A percentile compares a stretch with the other conserved stretches of the same genome.
Evolutionary conservation across 768 basidiomycete genomes (phyloP).

Genomic region (Calocybe gangraenosa): DNA sequence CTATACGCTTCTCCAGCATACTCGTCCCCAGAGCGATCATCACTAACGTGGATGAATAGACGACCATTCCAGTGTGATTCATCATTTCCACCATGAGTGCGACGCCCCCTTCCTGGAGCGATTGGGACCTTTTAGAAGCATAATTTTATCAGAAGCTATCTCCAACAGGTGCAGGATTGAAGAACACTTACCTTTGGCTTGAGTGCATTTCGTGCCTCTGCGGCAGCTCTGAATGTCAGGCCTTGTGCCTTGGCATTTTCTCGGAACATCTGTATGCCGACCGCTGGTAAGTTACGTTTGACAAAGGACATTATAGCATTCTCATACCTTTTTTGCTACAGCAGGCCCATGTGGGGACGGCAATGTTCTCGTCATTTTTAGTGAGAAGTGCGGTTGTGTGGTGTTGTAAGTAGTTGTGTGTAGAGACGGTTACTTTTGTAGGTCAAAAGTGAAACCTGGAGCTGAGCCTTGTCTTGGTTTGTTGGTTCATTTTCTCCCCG

Average conservation of each 20-base stretch:
- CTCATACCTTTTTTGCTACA: slow-evolving; percentile 7
- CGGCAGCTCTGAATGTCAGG: slow-evolving; percentile 7
- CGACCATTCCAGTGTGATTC: slow-evolving; percentile 9
- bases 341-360: slow-evolving; percentile 3
- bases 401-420: too few relatives aligned
- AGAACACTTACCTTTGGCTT: slow-evolving; percentile 7
- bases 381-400: neutral
- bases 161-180: too few relatives aligned
- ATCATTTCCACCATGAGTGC: slow-evolving; percentile 3
- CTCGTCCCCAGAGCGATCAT: too few relatives aligned
- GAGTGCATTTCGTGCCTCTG: slow-evolving; percentile 2
- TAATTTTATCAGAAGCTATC: neutral
- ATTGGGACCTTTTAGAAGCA: neutral
- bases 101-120: slow-evolving; percentile 8
- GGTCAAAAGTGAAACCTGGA: too few relatives aligned
- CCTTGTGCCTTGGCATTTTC: slow-evolving; percentile 5
- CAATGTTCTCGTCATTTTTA: slow-evolving; percentile 1
- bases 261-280: slow-evolving; percentile 1
- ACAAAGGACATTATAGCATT: too few relatives aligned
- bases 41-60: neutral
- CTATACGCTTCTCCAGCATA: too few relatives aligned
- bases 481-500: too few relatives aligned
- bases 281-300: neutral
- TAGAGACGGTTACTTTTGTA: too few relatives aligned
- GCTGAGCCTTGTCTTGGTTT: too few relatives aligned